These are phyloP conservation scores for Neofusicoccum sp. DNA, from an alignment of 2,329 filamentous ascomycete genomes.

Conservation along the genomic window DNA sequence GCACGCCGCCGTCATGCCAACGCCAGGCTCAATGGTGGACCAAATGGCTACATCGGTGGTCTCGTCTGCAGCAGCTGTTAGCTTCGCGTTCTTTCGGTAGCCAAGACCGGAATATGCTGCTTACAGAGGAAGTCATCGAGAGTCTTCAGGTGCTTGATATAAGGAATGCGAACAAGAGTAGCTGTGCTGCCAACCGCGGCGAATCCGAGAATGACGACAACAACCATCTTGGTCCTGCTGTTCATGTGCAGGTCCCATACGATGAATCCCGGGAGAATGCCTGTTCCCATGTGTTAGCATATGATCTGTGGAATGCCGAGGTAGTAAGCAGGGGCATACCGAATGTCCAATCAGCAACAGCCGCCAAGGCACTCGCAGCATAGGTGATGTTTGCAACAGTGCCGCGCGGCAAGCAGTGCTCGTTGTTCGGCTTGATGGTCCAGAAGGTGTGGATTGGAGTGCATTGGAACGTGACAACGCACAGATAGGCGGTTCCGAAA, in stretches of 20 bases:
- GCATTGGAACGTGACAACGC: constrained; percentile 55
- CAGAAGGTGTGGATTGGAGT: constrained; percentile 54
- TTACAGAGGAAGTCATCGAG: constrained; percentile 43
- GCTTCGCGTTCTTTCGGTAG: neutral
- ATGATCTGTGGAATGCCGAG: neutral
- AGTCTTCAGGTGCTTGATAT: constrained; percentile 39
- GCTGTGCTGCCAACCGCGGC: constrained; percentile 51
- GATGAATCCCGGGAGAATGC: constrained; percentile 46
- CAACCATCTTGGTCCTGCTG: constrained; percentile 49
- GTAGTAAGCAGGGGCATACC: neutral
- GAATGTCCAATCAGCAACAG: constrained; percentile 34
- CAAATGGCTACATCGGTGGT: constrained; percentile 18
- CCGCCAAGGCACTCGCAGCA: constrained; percentile 29
- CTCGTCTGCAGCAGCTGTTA: neutral
- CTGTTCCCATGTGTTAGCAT: constrained; percentile 12
- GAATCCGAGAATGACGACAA: constrained; percentile 55
- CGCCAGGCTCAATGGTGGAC: constrained; percentile 34
- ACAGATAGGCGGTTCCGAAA: constrained; percentile 50
- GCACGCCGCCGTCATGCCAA: constrained; percentile 46
- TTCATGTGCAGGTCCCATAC: constrained; percentile 58
- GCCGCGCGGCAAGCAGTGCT: constrained; percentile 43
- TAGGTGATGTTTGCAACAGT: constrained; percentile 55
- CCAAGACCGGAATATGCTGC: constrained; percentile 1
- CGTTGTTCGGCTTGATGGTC: constrained; percentile 40
- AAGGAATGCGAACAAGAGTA: constrained; percentile 48